Evolutionary conservation across 371 early-diverging fungal genomes (phyloP).

Genomic region (Chytridiales sp.): DNA sequence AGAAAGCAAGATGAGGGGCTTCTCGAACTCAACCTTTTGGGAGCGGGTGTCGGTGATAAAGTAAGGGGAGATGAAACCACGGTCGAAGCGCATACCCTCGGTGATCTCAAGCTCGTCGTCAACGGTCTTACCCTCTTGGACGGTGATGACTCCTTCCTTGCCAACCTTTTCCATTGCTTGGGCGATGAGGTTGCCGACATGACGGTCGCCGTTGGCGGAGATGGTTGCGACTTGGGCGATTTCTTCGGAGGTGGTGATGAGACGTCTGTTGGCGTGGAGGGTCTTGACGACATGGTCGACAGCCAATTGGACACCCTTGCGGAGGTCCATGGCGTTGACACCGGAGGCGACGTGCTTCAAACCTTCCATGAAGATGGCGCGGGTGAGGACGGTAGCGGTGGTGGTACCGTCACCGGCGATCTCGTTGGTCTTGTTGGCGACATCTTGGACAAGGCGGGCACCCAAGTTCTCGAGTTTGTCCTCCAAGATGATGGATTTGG

Average conservation of each 20-base stretch:
- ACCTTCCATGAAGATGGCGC: slow-evolving; percentile 97
- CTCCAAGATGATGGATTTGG: slow-evolving; percentile 92
- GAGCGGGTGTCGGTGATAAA: slow-evolving; percentile 97
- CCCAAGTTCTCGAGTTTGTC: slow-evolving; percentile 96
- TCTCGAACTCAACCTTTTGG: slow-evolving; percentile 98
- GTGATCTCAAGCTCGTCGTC: slow-evolving; percentile 96
- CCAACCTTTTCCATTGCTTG: slow-evolving; percentile 99
- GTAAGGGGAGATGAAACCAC: slow-evolving; percentile 98
- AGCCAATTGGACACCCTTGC: slow-evolving; percentile 92
- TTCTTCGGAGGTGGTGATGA: slow-evolving; percentile 91
- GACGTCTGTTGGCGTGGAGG: slow-evolving; percentile 80
- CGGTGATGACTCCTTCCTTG: slow-evolving; percentile 98
- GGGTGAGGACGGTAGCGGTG: slow-evolving; percentile 96
- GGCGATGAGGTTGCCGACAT: slow-evolving; percentile 92
- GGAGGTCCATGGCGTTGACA: slow-evolving; percentile 96
- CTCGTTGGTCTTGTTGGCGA: slow-evolving; percentile 98
- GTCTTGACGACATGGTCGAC: slow-evolving; percentile 81
- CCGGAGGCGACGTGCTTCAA: slow-evolving; percentile 98
- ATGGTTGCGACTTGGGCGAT: slow-evolving; percentile 95
- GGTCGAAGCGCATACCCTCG: slow-evolving; percentile 98
- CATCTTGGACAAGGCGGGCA: slow-evolving; percentile 96
- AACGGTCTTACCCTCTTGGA: slow-evolving; percentile 98
- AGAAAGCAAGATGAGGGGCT: slow-evolving; percentile 91
- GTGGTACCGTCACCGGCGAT: slow-evolving; percentile 98
- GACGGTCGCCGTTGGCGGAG: slow-evolving; percentile 97